Base-by-base conservation (phyloP, 768 basidiomycete species). In the Rhodotorula graminis region DNA sequence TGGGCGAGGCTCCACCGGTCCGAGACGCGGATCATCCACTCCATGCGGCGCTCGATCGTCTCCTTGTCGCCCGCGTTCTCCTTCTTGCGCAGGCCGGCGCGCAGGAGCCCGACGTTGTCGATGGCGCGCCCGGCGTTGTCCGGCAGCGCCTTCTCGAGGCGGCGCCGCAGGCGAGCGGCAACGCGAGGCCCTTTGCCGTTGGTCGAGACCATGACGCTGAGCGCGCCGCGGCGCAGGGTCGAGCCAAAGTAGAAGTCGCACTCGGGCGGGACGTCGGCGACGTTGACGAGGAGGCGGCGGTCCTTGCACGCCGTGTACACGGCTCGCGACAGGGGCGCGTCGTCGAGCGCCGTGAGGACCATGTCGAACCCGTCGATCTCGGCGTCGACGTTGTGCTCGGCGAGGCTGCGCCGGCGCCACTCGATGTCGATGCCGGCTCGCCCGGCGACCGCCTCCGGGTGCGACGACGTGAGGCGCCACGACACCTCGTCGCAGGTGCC, bases 171-270 rank as follows among this genome's bases (percentile, higher is more conserved):
- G 76, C 96, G 83, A 73, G 89, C 89, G 8, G 94, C 93, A 79
- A 98, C 84, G 79, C 91, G 89, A 3, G 96, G 96, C 21, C 92
- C 91, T 77, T 90, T 88, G 46, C 96, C 96, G 72, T 91, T 91
- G 8, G 96, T 98, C 27, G 92, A 94, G 64, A 99, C 88, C 90
- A 98, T 90, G 74, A 99, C 87, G 82, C 96, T 93, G 33, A 99
- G 83, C 0, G 94, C 91, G 1, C 95, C 94, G 71, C 88, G 86
- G 44, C 92, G 88, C 71, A 97, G 88, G 80, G 92, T 91, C 7
- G 92, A 90, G 62, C 96, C 96, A 82, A 98, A 99, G 84, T 94
- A 98, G 79, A 99, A 99, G 82, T 99, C 95, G 84, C 96, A 99
- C 56, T 88, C 86, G 57, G 90, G 88, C 6, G 96, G 96, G 71